Conservation (phyloP, 805 yeast species). For the Cyberlindnera mycetangii region DNA sequence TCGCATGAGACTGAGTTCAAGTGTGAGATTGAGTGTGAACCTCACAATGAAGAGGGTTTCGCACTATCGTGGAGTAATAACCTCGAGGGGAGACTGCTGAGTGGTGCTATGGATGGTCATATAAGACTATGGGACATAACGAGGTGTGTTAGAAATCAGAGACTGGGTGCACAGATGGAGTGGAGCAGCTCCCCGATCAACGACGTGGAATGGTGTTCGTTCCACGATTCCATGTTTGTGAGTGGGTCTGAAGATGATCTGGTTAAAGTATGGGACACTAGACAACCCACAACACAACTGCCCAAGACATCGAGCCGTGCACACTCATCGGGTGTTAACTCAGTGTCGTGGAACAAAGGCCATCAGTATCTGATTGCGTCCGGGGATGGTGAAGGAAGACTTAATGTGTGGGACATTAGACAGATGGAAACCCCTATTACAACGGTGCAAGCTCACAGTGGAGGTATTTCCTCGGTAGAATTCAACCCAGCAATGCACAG, state of each 20-base stretch:
- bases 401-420: slow-evolving; percentile 69
- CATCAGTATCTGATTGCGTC: slow-evolving; percentile 59
- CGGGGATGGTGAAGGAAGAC: slow-evolving; percentile 58
- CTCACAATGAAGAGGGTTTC: slow-evolving; percentile 53
- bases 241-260: slow-evolving; percentile 64
- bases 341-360: slow-evolving; percentile 56
- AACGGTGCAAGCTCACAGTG: slow-evolving; percentile 41
- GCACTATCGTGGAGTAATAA: slow-evolving; percentile 74
- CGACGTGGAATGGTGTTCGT: slow-evolving; percentile 66
- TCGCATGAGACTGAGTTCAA: slow-evolving; percentile 39
- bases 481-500: slow-evolving; percentile 65
- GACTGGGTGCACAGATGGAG: slow-evolving; percentile 8
- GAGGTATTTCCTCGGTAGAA: slow-evolving; percentile 58
- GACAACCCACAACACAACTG: slow-evolving; percentile 30
- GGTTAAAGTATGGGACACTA: slow-evolving; percentile 51
- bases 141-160: slow-evolving; percentile 31
- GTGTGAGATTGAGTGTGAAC: slow-evolving; percentile 50
- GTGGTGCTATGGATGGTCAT: slow-evolving; percentile 63
- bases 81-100: slow-evolving; percentile 54
- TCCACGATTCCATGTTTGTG: slow-evolving; percentile 59
- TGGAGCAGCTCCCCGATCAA: slow-evolving; percentile 52
- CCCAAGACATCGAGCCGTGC: slow-evolving; percentile 10
- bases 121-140: slow-evolving; percentile 68
- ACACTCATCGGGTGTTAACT: slow-evolving; percentile 45
- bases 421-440: slow-evolving; percentile 31